Evolutionary conservation across 805 yeast genomes (phyloP).

Genomic region (Barnettozyma wickerhamii): DNA sequence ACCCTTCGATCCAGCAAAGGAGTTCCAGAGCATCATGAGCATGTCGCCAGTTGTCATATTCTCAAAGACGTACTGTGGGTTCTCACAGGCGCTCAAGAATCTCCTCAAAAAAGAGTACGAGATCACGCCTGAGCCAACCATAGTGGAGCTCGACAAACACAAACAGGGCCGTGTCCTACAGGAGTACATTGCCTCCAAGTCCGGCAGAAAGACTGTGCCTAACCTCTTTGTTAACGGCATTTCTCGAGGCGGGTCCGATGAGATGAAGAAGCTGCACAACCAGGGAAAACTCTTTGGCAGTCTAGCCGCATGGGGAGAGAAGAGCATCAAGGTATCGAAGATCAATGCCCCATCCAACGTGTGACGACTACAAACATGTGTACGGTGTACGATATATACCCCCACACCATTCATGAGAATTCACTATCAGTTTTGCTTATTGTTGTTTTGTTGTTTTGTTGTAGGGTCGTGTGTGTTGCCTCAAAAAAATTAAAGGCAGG

Average conservation of each 20-base stretch:
- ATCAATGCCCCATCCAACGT: conserved; percentile 55
- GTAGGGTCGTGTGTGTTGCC: no score
- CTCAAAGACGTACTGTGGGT: conserved; percentile 63
- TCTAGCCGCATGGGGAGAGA: conserved; percentile 62
- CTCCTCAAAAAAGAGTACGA: conserved; percentile 59
- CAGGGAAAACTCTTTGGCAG: conserved; percentile 47
- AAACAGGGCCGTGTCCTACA: conserved; percentile 73
- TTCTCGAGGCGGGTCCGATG: conserved; percentile 89
- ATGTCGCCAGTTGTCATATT: conserved; percentile 64
- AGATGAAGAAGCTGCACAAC: conserved; percentile 58
- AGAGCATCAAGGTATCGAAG: conserved; percentile 43
- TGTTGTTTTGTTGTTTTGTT: no score
- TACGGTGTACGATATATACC: background rate
- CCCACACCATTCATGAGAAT: background rate
- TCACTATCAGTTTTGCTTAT: no score
- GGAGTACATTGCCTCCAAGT: conserved; percentile 55
- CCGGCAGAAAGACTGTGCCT: conserved; percentile 89
- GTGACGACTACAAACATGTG: background rate
- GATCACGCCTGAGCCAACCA: conserved; percentile 64
- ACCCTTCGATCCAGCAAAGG: conserved; percentile 46
- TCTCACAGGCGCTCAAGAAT: conserved; percentile 64
- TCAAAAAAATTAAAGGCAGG: no score
- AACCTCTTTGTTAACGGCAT: conserved; percentile 72
- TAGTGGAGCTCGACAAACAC: conserved; percentile 83
- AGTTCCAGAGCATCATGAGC: conserved; percentile 51